Evolutionary conservation across 2,329 filamentous ascomycete genomes (phyloP).

Genomic region (Cladorrhinum sp.): DNA sequence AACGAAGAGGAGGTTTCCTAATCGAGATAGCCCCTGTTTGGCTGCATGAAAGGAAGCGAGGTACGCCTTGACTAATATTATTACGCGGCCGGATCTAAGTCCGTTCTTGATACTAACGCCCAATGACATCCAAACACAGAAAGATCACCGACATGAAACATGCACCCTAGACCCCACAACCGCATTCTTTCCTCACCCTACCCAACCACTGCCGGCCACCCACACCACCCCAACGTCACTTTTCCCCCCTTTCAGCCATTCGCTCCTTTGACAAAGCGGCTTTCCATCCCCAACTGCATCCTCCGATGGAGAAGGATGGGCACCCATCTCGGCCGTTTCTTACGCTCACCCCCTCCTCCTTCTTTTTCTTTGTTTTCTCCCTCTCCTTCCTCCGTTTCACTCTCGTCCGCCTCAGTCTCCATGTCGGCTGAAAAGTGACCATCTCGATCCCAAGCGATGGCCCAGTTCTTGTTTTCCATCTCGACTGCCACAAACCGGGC

Average conservation of each 20-base stretch:
- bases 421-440: constrained; percentile 15
- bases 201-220: background rate
- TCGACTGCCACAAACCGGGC: constrained; percentile 43
- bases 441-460: constrained; percentile 41
- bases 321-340: constrained; percentile 28
- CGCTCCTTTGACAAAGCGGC: constrained; percentile 42
- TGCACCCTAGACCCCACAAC: background rate
- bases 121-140: background rate
- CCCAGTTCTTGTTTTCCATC: constrained; percentile 37
- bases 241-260: constrained; percentile 20
- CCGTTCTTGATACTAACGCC: background rate
- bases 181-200: background rate
- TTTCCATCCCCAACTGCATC: constrained; percentile 45
- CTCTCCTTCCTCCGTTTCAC: constrained; percentile 16
- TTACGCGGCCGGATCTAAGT: background rate
- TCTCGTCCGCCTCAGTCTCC: constrained; percentile 14
- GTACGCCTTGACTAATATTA: constrained; percentile 2
- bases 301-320: constrained; percentile 40
- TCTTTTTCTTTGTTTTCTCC: constrained; percentile 8
- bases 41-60: constrained; percentile 6
- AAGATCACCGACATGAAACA: constrained; percentile 9
- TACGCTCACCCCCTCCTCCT: constrained; percentile 23
- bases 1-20: constrained; percentile 1
- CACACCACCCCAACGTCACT: constrained; percentile 7
- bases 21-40: constrained; percentile 2